These are phyloP conservation scores for Meyerozyma elateridarum DNA, from an alignment of 1,139 yeast genomes.

Conservation along the genomic window DNA sequence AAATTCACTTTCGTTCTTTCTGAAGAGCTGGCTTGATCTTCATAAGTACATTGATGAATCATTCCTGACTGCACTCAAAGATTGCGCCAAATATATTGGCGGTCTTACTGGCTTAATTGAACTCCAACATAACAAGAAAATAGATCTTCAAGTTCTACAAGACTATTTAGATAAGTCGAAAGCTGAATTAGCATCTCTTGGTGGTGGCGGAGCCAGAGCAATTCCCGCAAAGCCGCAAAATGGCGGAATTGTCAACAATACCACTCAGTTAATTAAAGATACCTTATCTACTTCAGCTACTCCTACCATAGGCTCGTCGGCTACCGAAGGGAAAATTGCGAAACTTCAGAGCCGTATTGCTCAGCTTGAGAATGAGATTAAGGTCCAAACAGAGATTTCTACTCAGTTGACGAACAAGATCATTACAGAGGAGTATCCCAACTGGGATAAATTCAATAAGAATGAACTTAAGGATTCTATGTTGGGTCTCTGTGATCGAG, in stretches of 20 bases:
- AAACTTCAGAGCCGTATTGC: conserved; percentile 30
- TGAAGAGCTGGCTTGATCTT: conserved; percentile 35
- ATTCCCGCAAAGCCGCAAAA: conserved; percentile 26
- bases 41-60: conserved; percentile 72
- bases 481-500: conserved; percentile 66
- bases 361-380: conserved; percentile 50
- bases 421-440: conserved; percentile 74
- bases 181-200: conserved; percentile 56
- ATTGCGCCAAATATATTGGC: conserved; percentile 79
- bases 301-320: conserved; percentile 36
- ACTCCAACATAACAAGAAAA: conserved; percentile 83
- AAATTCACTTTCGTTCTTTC: conserved; percentile 47
- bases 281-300: conserved; percentile 44
- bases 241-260: conserved; percentile 38
- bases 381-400: conserved; percentile 43
- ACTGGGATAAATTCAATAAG: conserved; percentile 78
- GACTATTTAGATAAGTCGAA: conserved; percentile 73
- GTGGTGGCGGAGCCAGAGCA: conserved; percentile 39
- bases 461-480: conserved; percentile 70
- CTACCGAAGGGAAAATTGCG: conserved; percentile 31
- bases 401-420: conserved; percentile 64
- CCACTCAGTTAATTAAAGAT: conserved; percentile 44
- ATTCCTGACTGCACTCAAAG: conserved; percentile 77
- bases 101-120: conserved; percentile 74
- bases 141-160: conserved; percentile 81